phyloP scores from a whole-genome alignment of 148 eudicot genomes.

The Suaeda aralocaspica region DNA sequence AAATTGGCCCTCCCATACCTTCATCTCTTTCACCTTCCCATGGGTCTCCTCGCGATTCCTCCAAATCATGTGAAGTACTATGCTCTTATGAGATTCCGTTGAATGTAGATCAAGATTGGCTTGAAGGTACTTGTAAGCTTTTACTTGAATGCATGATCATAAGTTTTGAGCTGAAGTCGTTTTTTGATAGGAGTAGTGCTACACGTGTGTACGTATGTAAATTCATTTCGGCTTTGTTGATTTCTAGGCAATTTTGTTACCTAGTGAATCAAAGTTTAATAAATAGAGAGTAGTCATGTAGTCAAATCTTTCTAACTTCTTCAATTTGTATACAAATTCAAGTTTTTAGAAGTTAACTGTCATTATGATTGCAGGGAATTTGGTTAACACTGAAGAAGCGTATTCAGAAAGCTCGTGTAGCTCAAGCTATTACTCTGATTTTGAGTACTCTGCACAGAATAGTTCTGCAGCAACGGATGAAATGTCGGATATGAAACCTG shows the following conservation, averaged over 20 bases:
- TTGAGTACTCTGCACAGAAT: constrained; percentile 26
- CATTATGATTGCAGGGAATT: constrained; percentile 37
- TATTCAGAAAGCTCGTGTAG: constrained; percentile 52
- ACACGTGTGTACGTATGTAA: not conserved
- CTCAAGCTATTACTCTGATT: constrained; percentile 43
- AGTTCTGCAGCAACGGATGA: constrained; percentile 9
- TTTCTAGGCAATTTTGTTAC: too few relatives aligned
- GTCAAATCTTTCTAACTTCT: too few relatives aligned
- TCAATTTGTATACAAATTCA: not conserved
- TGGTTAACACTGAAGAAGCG: constrained; percentile 38
- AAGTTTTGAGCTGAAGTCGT: not conserved
- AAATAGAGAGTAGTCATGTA: too few relatives aligned
- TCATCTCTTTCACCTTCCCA: constrained; percentile 42
- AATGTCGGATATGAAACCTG: constrained; percentile 1
- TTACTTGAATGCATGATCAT: not conserved
- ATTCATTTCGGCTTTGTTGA: not conserved
- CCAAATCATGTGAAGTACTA: constrained; percentile 8
- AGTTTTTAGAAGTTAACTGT: too few relatives aligned
- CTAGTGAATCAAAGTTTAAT: too few relatives aligned
- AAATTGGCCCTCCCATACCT: constrained; percentile 35
- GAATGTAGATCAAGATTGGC: constrained; percentile 33
- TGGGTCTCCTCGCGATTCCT: constrained; percentile 31
- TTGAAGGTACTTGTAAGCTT: constrained; percentile 34
- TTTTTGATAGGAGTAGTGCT: not conserved
- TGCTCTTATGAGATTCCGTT: constrained; percentile 7